Percentiles rank a stretch among this genome's conserved stretches.
Conservation (phyloP, 2,329 filamentous ascomycete genomes). For the Epicoccum nigrum region DNA sequence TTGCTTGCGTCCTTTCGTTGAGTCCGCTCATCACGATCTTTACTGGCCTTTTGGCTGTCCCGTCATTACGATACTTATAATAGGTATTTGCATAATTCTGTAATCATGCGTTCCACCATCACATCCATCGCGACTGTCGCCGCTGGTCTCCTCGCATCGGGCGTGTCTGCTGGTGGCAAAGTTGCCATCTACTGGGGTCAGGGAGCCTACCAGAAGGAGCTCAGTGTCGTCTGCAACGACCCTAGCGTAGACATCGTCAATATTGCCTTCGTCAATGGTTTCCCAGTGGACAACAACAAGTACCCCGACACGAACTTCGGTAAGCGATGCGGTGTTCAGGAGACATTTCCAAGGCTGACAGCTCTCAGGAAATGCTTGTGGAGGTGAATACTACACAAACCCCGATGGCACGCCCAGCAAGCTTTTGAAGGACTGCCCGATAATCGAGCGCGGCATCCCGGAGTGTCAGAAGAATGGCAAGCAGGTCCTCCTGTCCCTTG, state of each 20-base stretch:
- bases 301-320: constrained; percentile 63
- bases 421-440: constrained; percentile 52
- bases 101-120: constrained; percentile 47
- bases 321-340: constrained; percentile 27
- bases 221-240: constrained; percentile 60
- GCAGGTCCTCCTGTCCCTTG: constrained; percentile 54
- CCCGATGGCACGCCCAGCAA: constrained; percentile 47
- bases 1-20: constrained; percentile 65
- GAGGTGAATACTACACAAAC: constrained; percentile 40
- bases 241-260: constrained; percentile 61
- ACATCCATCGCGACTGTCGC: constrained; percentile 42
- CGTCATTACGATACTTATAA: constrained; percentile 41
- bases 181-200: constrained; percentile 64
- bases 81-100: constrained; percentile 30
- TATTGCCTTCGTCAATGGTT: constrained; percentile 61
- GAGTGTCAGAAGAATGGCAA: constrained; percentile 43
- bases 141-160: constrained; percentile 44
- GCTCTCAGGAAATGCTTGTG: constrained; percentile 53
- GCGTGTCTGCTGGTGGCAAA: constrained; percentile 53
- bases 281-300: constrained; percentile 56
- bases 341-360: not conserved
- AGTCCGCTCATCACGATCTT: constrained; percentile 47
- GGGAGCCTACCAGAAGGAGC: constrained; percentile 55
- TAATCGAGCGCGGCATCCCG: constrained; percentile 47
- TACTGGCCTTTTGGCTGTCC: constrained; percentile 49